Evolutionary conservation across 2,329 filamentous ascomycete species (phyloP), one percentile per base, ranked within the genome.

Genomic region (Colletotrichum orbiculare): DNA sequence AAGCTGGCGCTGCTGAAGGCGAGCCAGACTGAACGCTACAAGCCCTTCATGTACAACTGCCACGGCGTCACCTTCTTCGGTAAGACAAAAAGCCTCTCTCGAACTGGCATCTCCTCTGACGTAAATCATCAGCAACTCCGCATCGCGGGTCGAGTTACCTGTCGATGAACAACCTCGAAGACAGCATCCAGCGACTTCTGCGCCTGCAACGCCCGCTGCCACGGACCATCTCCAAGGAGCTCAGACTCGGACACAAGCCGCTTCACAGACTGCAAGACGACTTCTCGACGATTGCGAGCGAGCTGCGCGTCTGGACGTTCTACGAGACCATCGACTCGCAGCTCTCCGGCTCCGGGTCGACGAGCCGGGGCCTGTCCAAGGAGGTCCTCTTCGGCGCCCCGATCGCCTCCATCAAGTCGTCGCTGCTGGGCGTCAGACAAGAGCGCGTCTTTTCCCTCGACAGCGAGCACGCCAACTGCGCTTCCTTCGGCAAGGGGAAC

Each of bases 61-160:
- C 86, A 89, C 66, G 87, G 87, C 0, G 82, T 87, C 50, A 85
- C 85, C 0, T 89, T 89, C 68, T 85, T 88, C 71, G 81, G 86
- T 87, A 67, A 76, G 79, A 66, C 37, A 7, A 1, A 17, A 17
- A 8, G 35, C 8, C 3, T 17, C 2, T 46, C 11, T 41, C 2
- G 8, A 38, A 35, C 33, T 8, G 11, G 4, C 7, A 38, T 41
- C 6, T 13, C 17, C 12, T 12, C 67, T 73, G 61, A 72, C 53
- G 13, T 39, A 8, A 52, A 2, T 13, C 25, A 5, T 25, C 58
- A 86, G 84, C 81, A 15, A 87, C 87, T 1, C 87, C 87, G 0
- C 87, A 90, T 69, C 85, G 86, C 15, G 87, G 87, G 3, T 89
- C 87, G 0, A 89, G 83, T 47, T 89, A 89, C 70, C 79, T 89